These are phyloP conservation scores for Inosperma sp. DNA, from an alignment of 768 basidiomycete genomes.

Conservation along the genomic window DNA sequence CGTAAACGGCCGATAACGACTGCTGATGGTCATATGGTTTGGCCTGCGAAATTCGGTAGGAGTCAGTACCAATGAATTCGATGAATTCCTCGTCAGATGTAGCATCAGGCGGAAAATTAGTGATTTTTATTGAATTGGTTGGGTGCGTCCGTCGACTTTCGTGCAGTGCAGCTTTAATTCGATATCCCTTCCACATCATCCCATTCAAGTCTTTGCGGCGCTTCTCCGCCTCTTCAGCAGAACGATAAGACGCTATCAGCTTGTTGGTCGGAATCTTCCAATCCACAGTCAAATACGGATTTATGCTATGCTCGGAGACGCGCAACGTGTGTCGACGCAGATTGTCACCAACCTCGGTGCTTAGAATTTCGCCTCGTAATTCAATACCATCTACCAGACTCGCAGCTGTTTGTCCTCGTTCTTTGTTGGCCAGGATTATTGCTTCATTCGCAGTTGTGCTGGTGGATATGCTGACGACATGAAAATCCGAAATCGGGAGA, in stretches of 20 bases:
- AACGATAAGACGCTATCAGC: conserved; percentile 41
- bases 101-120: conserved; percentile 5
- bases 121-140: conserved; percentile 1
- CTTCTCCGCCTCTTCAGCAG: conserved; percentile 27
- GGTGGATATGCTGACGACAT: conserved; percentile 12
- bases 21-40: conserved; percentile 11
- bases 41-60: conserved; percentile 8
- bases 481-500: conserved; percentile 31
- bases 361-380: conserved; percentile 40
- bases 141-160: background rate
- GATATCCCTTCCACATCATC: conserved; percentile 35
- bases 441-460: conserved; percentile 33
- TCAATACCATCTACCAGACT: conserved; percentile 45
- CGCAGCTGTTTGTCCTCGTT: conserved; percentile 38
- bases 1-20: conserved; percentile 9
- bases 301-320: conserved; percentile 14
- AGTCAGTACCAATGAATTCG: conserved; percentile 27
- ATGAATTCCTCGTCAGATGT: conserved; percentile 14
- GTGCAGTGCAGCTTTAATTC: conserved; percentile 34
- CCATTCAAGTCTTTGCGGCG: conserved; percentile 38
- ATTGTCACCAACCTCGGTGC: conserved; percentile 40
- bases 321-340: conserved; percentile 42
- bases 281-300: conserved; percentile 42
- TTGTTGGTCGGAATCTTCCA: conserved; percentile 49
- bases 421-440: conserved; percentile 38